Evolutionary conservation across 1,284 basidiomycete genomes (phyloP), one percentile per base, ranked within the genome.

Genomic region (Naganishia cerealis): DNA sequence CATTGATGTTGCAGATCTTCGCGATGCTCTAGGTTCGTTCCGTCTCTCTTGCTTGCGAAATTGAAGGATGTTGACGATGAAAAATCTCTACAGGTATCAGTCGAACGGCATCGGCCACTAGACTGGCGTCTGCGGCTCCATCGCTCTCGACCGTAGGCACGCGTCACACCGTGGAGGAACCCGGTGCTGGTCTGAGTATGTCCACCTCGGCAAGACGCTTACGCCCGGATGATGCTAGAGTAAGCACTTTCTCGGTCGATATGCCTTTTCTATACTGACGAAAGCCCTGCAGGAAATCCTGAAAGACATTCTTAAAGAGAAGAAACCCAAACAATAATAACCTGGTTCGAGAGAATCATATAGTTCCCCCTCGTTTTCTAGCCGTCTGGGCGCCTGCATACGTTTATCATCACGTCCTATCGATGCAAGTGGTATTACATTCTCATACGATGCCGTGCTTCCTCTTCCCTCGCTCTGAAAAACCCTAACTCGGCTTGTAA

Each of bases 1-100:
- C 1, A 87, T 94, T 10, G 92, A 92, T 36, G 91, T 94, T 15
- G 87, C 86, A 0, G 91, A 94, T 76, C 83, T 94, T 54, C 84
- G 91, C 65, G 91, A 93, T 73, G 92, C 92, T 9, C 81, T 94
- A 2, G 90, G 76, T 73, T 58, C 68, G 75, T 71, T 13, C 15
- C 46, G 26, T 39, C n/a, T 24, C 18, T 40, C 42, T 50, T 21
- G 46, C n/a, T n/a, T 39, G 38, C 26, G 54, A n/a, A 15, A 40
- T 61, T 62, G 24, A 40, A 55, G 29, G 50, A 39, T 1, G 57
- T 21, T 53, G 24, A 67, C 29, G 15, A 21, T 24, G 8, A 13
- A 7, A 6, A 16, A n/a, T 15, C n/a, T 18, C 10, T 21, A 24
- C 18, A 67, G 54, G 53, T 29, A 63, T 63, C 39, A 54, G 50